Conservation (phyloP, 129 eudicot genomes). For the Mikania micrantha region DNA sequence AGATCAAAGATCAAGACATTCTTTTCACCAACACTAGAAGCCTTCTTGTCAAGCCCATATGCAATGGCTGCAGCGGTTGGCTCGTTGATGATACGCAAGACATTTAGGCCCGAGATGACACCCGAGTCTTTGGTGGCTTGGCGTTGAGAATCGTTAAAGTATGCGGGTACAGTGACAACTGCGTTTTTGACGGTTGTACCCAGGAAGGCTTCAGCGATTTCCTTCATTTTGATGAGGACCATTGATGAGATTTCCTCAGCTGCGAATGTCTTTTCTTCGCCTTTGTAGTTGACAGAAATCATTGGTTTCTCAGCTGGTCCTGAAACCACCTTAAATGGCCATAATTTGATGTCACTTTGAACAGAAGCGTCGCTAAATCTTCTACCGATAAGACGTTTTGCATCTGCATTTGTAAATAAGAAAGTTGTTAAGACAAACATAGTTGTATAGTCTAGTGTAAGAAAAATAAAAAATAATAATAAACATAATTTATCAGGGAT, state of each 20-base stretch:
- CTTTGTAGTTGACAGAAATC: slow-evolving; percentile 42
- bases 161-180: too few species aligned
- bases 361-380: slow-evolving; percentile 40
- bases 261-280: slow-evolving; percentile 39
- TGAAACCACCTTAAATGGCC: slow-evolving; percentile 45
- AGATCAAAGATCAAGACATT: slow-evolving; percentile 8
- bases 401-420: slow-evolving; percentile 20
- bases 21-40: slow-evolving; percentile 43
- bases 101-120: slow-evolving; percentile 46
- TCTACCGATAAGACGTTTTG: slow-evolving; percentile 48
- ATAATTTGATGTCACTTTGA: slow-evolving; percentile 36
- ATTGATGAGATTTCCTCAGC: slow-evolving; percentile 48
- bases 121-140: slow-evolving; percentile 52
- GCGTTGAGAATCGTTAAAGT: slow-evolving; percentile 3
- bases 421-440: too few species aligned
- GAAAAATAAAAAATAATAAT: too few species aligned
- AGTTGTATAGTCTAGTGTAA: too few species aligned
- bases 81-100: slow-evolving; percentile 47
- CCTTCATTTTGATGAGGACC: too few species aligned
- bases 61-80: slow-evolving; percentile 63
- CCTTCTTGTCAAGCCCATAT: slow-evolving; percentile 48
- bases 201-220: too few species aligned
- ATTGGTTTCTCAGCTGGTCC: slow-evolving; percentile 46
- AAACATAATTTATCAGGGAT: too few species aligned
- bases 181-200: too few species aligned